Conservation (phyloP, 2,329 filamentous ascomycete genomes). For the Phialocephala subalpina region DNA sequence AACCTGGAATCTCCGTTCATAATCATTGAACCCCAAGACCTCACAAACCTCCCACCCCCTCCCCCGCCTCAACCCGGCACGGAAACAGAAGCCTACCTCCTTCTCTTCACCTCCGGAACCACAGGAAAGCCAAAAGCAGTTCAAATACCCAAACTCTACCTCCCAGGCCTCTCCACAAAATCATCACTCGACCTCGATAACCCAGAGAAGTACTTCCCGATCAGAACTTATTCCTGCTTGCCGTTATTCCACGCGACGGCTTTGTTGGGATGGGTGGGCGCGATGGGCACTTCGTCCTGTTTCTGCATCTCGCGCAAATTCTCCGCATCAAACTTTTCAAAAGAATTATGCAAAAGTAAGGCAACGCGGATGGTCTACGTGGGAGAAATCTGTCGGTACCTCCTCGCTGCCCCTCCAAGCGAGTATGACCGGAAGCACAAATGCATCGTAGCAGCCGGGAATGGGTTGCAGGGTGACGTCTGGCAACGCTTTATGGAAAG, state of each 20-base stretch:
- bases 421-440: slow-evolving; percentile 54
- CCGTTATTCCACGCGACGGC: slow-evolving; percentile 58
- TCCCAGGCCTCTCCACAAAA: slow-evolving; percentile 48
- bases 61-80: slow-evolving; percentile 45
- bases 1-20: slow-evolving; percentile 14
- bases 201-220: slow-evolving; percentile 50
- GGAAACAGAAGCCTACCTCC: slow-evolving; percentile 45
- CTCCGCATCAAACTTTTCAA: slow-evolving; percentile 54
- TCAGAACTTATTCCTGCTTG: slow-evolving; percentile 55
- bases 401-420: slow-evolving; percentile 52
- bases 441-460: slow-evolving; percentile 54
- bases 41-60: slow-evolving; percentile 29
- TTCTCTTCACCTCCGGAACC: slow-evolving; percentile 58
- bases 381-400: slow-evolving; percentile 57
- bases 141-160: slow-evolving; percentile 48
- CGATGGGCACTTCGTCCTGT: slow-evolving; percentile 49
- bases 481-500: slow-evolving; percentile 55
- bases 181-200: slow-evolving; percentile 46
- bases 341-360: slow-evolving; percentile 50
- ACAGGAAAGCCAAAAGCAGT: slow-evolving; percentile 56
- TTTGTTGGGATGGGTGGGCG: slow-evolving; percentile 52
- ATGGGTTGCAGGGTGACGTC: slow-evolving; percentile 55
- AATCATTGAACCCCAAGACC: slow-evolving; percentile 18
- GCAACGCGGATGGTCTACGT: slow-evolving; percentile 55
- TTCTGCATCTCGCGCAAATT: slow-evolving; percentile 55